phyloP scores from a whole-genome alignment of 2,329 filamentous ascomycete species.

The Aspergillus sp. region DNA sequence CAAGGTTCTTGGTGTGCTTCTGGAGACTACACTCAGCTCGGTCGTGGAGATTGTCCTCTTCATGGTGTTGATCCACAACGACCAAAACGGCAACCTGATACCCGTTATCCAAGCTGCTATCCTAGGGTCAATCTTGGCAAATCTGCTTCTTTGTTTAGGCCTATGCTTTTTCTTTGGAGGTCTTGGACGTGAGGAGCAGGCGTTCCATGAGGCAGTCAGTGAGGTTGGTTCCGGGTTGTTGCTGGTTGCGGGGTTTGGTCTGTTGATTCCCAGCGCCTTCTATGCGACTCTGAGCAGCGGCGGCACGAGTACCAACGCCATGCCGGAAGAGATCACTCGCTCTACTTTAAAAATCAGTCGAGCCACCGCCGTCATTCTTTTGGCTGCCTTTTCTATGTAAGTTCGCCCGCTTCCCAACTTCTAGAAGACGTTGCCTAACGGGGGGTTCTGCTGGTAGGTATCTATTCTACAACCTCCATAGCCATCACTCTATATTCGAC shows the following conservation, averaged over 20 bases:
- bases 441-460: conserved; percentile 40
- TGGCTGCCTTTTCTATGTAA: conserved; percentile 67
- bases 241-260: conserved; percentile 68
- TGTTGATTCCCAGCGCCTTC: conserved; percentile 48
- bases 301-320: conserved; percentile 41
- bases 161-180: conserved; percentile 79
- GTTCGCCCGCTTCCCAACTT: conserved; percentile 5
- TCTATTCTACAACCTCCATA: conserved; percentile 71
- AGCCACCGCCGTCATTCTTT: conserved; percentile 67
- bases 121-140: conserved; percentile 78
- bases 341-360: conserved; percentile 68
- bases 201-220: conserved; percentile 72
- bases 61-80: conserved; percentile 67
- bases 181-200: conserved; percentile 63
- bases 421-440: not conserved
- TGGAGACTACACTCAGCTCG: conserved; percentile 64
- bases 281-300: conserved; percentile 45
- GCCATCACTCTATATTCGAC: conserved; percentile 75
- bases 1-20: conserved; percentile 51
- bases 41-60: conserved; percentile 82
- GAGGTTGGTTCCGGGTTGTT: conserved; percentile 77
- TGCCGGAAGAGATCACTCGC: conserved; percentile 44
- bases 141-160: conserved; percentile 76
- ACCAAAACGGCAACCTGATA: conserved; percentile 48
- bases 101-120: conserved; percentile 82